Evolutionary conservation across 2,329 filamentous ascomycete species (phyloP).

Genomic region (Curvularia sp.): DNA sequence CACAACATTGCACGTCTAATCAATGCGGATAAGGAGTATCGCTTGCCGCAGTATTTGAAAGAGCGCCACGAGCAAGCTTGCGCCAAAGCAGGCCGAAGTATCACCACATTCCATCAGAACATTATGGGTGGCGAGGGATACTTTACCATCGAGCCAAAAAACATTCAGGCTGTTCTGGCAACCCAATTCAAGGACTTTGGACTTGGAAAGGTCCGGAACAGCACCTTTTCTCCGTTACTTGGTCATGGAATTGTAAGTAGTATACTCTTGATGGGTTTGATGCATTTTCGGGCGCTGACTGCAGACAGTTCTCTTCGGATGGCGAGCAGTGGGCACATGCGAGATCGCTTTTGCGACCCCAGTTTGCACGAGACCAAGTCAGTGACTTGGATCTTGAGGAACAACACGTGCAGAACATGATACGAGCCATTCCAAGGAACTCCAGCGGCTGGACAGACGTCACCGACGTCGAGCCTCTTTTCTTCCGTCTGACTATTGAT

Average conservation of each 20-base stretch:
- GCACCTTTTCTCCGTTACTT: conserved; percentile 50
- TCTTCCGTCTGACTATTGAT: conserved; percentile 52
- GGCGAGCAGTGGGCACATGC: conserved; percentile 44
- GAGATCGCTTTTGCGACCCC: conserved; percentile 45
- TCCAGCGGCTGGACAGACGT: conserved; percentile 37
- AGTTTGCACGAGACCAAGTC: conserved; percentile 46
- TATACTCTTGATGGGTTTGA: not conserved
- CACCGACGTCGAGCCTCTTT: conserved; percentile 49
- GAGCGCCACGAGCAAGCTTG: conserved; percentile 29
- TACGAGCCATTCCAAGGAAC: conserved; percentile 33
- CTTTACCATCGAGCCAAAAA: conserved; percentile 55
- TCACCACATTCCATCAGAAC: conserved; percentile 40
- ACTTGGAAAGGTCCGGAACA: conserved; percentile 47
- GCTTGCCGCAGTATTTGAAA: conserved; percentile 42
- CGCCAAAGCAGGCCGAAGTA: conserved; percentile 24
- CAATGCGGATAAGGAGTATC: conserved; percentile 47
- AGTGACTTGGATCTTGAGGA: conserved; percentile 45
- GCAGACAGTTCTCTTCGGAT: conserved; percentile 39
- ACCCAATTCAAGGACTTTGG: conserved; percentile 57
- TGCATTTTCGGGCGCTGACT: conserved; percentile 2
- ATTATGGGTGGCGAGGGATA: conserved; percentile 23
- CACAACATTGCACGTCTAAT: conserved; percentile 54
- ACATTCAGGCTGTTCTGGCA: conserved; percentile 55
- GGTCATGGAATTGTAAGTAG: conserved; percentile 50
- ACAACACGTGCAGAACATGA: conserved; percentile 45